Evolutionary conservation across 306 rosid species (phyloP).

Genomic region (Castanospermum australe): DNA sequence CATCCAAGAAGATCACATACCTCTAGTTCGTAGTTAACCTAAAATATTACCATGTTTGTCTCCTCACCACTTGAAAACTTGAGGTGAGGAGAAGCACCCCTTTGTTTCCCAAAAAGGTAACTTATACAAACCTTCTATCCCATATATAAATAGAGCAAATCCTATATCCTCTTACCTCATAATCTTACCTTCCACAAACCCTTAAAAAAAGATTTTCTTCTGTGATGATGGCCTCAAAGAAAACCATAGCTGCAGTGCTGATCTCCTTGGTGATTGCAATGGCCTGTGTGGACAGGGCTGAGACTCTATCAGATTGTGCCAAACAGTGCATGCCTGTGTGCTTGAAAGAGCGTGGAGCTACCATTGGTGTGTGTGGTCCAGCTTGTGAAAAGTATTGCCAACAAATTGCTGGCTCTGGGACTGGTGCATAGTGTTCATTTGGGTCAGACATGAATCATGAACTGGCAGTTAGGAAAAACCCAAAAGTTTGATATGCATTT

Average conservation of each 20-base stretch:
- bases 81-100: background rate
- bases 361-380: slow-evolving; percentile 17
- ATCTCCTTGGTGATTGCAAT: slow-evolving; percentile 27
- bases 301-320: slow-evolving; percentile 36
- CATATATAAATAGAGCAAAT: background rate
- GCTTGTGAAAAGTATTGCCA: slow-evolving; percentile 40
- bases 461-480: background rate
- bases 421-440: background rate
- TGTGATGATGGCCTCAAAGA: slow-evolving; percentile 29
- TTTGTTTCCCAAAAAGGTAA: background rate
- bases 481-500: background rate
- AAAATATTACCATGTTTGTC: background rate
- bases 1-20: background rate
- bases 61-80: slow-evolving; percentile 24
- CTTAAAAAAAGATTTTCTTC: background rate
- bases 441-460: background rate
- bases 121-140: background rate
- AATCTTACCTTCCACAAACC: background rate
- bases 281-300: background rate
- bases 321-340: slow-evolving; percentile 60
- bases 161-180: background rate
- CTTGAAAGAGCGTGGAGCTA: slow-evolving; percentile 39
- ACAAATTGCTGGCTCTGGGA: background rate
- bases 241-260: slow-evolving; percentile 1
- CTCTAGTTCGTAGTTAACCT: background rate